Evolutionary conservation across 2,329 filamentous ascomycete species (phyloP).

Genomic region (Kalaharituber pfeilii): DNA sequence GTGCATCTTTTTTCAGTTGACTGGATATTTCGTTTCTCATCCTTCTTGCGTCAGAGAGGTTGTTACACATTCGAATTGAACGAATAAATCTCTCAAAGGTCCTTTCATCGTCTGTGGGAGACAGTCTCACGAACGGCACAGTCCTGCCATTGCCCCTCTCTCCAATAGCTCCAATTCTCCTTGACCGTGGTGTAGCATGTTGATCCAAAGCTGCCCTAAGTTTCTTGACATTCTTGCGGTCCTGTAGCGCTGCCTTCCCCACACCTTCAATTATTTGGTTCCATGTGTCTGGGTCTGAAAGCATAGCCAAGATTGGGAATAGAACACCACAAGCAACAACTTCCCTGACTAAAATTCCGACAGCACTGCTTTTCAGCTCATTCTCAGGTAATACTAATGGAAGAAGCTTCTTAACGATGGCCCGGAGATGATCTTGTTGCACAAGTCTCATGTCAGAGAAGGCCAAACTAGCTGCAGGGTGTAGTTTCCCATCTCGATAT

Average conservation of each 20-base stretch:
- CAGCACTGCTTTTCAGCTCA: constrained; percentile 62
- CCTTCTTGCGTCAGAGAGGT: constrained; percentile 77
- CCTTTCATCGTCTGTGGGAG: constrained; percentile 67
- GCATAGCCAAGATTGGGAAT: constrained; percentile 57
- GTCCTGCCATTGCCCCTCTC: constrained; percentile 25
- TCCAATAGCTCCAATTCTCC: constrained; percentile 2
- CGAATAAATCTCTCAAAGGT: constrained; percentile 91
- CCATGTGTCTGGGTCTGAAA: constrained; percentile 91
- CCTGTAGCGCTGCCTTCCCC: constrained; percentile 61
- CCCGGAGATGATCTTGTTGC: constrained; percentile 77
- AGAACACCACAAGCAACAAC: constrained; percentile 87
- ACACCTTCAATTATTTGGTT: constrained; percentile 89
- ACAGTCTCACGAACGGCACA: constrained; percentile 60
- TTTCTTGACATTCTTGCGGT: constrained; percentile 84
- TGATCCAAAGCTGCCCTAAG: constrained; percentile 82
- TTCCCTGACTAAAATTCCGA: constrained; percentile 67
- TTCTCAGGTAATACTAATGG: constrained; percentile 56
- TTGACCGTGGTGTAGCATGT: constrained; percentile 54
- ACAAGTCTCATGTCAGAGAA: constrained; percentile 69
- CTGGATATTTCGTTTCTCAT: constrained; percentile 86
- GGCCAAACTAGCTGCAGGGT: constrained; percentile 65
- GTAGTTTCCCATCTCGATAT: constrained; percentile 73
- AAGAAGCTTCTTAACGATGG: constrained; percentile 52
- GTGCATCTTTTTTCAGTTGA: constrained; percentile 70
- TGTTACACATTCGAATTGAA: constrained; percentile 71